phyloP scores from a whole-genome alignment of 116 monocot genomes.

The Posidonia oceanica region DNA sequence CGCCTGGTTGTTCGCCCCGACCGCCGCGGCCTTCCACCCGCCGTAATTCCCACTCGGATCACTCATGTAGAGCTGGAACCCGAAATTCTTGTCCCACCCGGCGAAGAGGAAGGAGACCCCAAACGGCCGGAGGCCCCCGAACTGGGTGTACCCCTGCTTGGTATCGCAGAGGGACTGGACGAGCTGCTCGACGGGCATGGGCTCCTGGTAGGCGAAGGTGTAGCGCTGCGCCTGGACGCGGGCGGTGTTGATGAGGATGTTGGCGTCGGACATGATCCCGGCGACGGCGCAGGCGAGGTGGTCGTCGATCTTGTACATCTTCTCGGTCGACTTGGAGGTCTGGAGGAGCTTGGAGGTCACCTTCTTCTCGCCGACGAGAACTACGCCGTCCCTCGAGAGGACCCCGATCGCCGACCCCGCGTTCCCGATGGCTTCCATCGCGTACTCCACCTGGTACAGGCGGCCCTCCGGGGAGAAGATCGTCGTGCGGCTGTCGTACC shows the following conservation, averaged over 20 bases:
- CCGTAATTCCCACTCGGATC: conserved; percentile 38
- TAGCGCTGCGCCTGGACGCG: conserved; percentile 86
- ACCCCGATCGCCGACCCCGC: conserved; percentile 77
- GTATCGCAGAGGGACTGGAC: conserved; percentile 81
- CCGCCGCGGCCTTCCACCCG: conserved; percentile 61
- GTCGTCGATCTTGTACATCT: conserved; percentile 98
- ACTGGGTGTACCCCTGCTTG: conserved; percentile 93
- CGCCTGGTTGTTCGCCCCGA: conserved; percentile 52
- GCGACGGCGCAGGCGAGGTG: conserved; percentile 90
- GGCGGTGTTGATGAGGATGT: conserved; percentile 87
- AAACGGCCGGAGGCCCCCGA: conserved; percentile 83
- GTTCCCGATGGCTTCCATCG: conserved; percentile 94
- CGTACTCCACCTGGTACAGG: conserved; percentile 95
- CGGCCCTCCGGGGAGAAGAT: conserved; percentile 96
- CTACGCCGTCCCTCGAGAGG: conserved; percentile 62
- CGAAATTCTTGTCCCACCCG: conserved; percentile 71
- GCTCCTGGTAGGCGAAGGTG: conserved; percentile 75
- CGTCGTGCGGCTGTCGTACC: conserved; percentile 87
- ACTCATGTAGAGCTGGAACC: conserved; percentile 67
- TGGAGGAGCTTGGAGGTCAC: conserved; percentile 91
- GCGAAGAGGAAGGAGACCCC: conserved; percentile 86
- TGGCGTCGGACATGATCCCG: conserved; percentile 93
- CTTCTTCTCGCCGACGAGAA: conserved; percentile 97
- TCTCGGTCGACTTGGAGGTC: conserved; percentile 75
- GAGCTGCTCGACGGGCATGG: conserved; percentile 88